Evolutionary conservation across 2,329 filamentous ascomycete genomes (phyloP), one percentile per base, ranked within the genome.

Genomic region (Verticillium nonalfalfae): DNA sequence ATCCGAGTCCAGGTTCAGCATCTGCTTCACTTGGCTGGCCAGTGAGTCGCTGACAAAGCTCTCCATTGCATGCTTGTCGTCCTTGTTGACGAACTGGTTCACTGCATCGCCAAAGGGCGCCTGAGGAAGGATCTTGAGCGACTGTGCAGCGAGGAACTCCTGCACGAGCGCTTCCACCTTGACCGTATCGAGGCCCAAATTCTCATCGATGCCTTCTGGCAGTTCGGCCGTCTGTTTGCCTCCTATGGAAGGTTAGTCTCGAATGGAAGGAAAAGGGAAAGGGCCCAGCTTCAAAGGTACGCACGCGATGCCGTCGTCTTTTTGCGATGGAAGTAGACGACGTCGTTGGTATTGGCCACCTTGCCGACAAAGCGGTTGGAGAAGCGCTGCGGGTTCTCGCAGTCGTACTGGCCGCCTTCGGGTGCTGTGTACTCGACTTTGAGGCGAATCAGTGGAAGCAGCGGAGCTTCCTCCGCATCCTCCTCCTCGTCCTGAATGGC

Each of bases 381-480:
- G 70, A 98, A 97, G 9, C 95, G 87, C 72, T 98, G 95, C 0
- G 95, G 93, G 64, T 99, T 99, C 73, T 98, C 95, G 65, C 90
- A 89, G 67, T 98, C 91, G 69, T 92, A 99, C 39, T 87, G 85
- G 14, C 92, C 90, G 4, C 92, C 93, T 55, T 96, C 91, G 0
- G 90, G 90, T 0, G 93, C 87, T 0, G 91, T 90, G 66, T 92
- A 95, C 70, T 99, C 95, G 1, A 99, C 93, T 64, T 93, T 92
- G 15, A 99, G 83, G 21, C 95, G 87, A 45, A 99, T 88, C 1
- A 99, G 81, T 0, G 95, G 95, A 38, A 95, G 77, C 0, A 94
- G 94, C 0, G 94, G 94, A 1, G 85, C 76, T 40, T 81, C 81
- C 60, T 88, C 83, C 2, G 80, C 70, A 2, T 84, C 81, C 1